Base-by-base conservation (phyloP, 2,329 filamentous ascomycete genomes). In the Fusarium sp. region DNA sequence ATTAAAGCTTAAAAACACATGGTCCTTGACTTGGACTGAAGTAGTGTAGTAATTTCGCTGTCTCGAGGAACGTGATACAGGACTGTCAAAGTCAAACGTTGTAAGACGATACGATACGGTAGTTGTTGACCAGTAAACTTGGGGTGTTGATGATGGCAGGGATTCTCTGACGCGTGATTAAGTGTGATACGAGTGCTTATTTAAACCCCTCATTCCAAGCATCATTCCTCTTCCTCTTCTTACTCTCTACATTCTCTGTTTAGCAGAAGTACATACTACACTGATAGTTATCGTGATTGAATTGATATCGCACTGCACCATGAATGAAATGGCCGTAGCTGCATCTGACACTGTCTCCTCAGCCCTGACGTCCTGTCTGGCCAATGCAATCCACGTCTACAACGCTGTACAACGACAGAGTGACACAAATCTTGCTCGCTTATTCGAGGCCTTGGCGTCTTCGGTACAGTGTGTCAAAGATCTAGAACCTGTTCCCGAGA, bases 321-420 rank as follows among this genome's bases (percentile, higher is more conserved):
- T 38, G 77, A 78, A 77, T 78, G 77, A 77, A 77, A 78, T 79
- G 77, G 74, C 70, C 30, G 63, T 70, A 72, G 52, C 42, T 46
- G 52, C 52, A 55, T 29, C 30, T 47, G 63, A 55, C 42, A 49
- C 34, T 43, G 29, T 60, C 25, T 53, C 50, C 10, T 65, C 67
- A 44, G 46, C 64, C 24, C 24, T 76, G n/a, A 45, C 53, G 3
- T 34, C n/a, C 20, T 73, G 76, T n/a, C 59, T 79, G 45, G 52
- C 60, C 15, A 52, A 51, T 5, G 68, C 68, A 8, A 40, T 66
- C 52, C 59, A 63, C 29, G 34, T 66, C 24, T 54, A 59, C 24
- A 54, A 59, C 11, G 46, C 42, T 49, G 65, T 73, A 3, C 54
- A 11, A n/a, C 34, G 34, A 4, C 34, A n/a, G 11, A n/a, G 43